Evolutionary conservation across 805 yeast genomes (phyloP).

Genomic region (Blastobotrys attinorum): DNA sequence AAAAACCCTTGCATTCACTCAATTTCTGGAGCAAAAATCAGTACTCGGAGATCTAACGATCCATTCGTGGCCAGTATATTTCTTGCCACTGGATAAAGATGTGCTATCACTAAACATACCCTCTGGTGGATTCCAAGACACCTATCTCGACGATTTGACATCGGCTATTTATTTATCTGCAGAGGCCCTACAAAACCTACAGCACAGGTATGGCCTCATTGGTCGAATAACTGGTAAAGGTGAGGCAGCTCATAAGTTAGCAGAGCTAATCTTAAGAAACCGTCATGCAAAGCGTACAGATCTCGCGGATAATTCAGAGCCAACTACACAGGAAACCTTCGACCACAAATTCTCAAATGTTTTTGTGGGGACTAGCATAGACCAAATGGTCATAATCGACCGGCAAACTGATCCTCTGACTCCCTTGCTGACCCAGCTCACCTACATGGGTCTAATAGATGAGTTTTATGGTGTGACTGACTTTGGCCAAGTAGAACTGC

Average conservation of each 20-base stretch:
- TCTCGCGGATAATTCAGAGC: constrained; percentile 8
- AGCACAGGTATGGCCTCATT: constrained; percentile 35
- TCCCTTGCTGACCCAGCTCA: constrained; percentile 65
- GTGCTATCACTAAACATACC: constrained; percentile 37
- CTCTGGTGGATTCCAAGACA: constrained; percentile 32
- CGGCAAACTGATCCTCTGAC: constrained; percentile 68
- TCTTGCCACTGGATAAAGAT: constrained; percentile 36
- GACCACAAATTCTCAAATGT: constrained; percentile 25
- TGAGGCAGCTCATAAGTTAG: constrained; percentile 41
- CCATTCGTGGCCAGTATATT: constrained; percentile 36
- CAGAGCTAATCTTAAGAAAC: constrained; percentile 31
- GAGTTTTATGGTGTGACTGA: constrained; percentile 49
- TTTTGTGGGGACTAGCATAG: constrained; percentile 28
- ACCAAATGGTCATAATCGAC: constrained; percentile 71
- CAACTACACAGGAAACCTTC: constrained; percentile 9
- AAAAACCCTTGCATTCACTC: constrained; percentile 19
- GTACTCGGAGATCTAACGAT: constrained; percentile 36
- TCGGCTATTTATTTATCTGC: constrained; percentile 43
- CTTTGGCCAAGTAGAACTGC: constrained; percentile 29
- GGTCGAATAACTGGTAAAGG: constrained; percentile 59
- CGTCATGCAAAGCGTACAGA: constrained; percentile 27
- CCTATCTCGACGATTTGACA: constrained; percentile 39
- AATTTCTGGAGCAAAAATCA: constrained; percentile 29
- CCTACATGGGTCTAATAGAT: constrained; percentile 75
- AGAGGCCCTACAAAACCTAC: constrained; percentile 40